Conservation (phyloP, 78 protist genomes). For the Dictyostelium purpureum region DNA sequence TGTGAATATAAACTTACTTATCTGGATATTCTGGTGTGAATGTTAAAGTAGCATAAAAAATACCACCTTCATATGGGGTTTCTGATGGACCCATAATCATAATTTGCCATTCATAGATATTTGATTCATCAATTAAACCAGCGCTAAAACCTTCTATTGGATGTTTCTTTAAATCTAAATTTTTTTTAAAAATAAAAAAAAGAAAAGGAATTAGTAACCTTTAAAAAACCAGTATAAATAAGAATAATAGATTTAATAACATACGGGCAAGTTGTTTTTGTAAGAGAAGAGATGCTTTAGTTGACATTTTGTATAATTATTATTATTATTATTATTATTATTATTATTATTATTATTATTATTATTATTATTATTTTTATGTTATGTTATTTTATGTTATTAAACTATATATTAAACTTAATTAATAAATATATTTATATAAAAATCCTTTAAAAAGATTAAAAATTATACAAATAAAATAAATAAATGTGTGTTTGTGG, state of each 20-base stretch:
- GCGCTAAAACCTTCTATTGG: slow-evolving; percentile 96
- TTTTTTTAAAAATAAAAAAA: no score
- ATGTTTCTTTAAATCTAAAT: slow-evolving; percentile 57
- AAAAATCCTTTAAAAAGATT: no score
- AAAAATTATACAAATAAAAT: no score
- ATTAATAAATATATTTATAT: no score
- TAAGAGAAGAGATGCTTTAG: neutral
- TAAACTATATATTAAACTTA: neutral
- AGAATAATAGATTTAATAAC: neutral
- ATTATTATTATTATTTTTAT: no score
- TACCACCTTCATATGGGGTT: slow-evolving; percentile 93
- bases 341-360: no score
- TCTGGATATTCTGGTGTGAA: slow-evolving; percentile 92
- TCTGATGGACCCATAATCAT: slow-evolving; percentile 95
- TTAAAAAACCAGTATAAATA: neutral
- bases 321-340: no score
- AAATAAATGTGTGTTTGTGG: no score
- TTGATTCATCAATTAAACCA: slow-evolving; percentile 93
- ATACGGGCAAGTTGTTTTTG: slow-evolving; percentile 26
- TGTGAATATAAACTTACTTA: slow-evolving; percentile 1
- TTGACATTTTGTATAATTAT: neutral
- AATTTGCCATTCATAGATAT: slow-evolving; percentile 94
- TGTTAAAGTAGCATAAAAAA: slow-evolving; percentile 84
- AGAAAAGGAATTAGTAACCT: neutral
- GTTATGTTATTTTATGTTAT: no score